Evolutionary conservation across 441 rosid genomes (phyloP).

Genomic region (Syzygium malaccense): DNA sequence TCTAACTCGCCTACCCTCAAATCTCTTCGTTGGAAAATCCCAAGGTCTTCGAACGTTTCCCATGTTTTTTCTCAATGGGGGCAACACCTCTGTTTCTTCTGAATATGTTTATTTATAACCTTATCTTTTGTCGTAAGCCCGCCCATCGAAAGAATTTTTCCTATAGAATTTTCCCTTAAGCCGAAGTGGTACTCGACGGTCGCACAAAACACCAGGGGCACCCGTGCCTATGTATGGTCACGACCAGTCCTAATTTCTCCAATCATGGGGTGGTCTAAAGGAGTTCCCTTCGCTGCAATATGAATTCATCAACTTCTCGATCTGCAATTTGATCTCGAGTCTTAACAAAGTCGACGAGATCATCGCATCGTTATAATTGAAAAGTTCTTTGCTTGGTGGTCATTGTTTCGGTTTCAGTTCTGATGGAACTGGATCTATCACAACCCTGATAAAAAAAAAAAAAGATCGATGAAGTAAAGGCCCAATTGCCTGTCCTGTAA

Average conservation of each 20-base stretch:
- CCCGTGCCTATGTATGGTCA: background rate
- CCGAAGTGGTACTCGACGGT: background rate
- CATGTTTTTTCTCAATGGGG: background rate
- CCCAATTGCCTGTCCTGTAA: background rate
- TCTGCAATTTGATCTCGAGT: background rate
- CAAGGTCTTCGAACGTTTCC: background rate
- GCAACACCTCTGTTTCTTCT: background rate
- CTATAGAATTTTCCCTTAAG: no score
- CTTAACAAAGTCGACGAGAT: background rate
- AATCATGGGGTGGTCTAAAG: background rate
- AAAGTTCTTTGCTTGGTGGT: accelerated
- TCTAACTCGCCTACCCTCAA: accelerated
- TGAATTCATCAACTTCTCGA: background rate
- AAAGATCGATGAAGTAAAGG: background rate
- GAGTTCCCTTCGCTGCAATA: background rate
- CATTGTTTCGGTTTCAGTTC: background rate
- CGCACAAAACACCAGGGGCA: background rate
- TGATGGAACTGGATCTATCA: background rate
- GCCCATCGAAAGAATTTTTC: no score
- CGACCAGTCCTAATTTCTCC: accelerated
- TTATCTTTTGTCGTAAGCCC: no score
- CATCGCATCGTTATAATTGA: background rate
- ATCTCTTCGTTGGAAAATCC: background rate
- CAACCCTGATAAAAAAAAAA: background rate
- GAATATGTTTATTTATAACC: no score